Conservation (phyloP, 176 grass and related monocot genomes). For the Phoenix dactylifera region DNA sequence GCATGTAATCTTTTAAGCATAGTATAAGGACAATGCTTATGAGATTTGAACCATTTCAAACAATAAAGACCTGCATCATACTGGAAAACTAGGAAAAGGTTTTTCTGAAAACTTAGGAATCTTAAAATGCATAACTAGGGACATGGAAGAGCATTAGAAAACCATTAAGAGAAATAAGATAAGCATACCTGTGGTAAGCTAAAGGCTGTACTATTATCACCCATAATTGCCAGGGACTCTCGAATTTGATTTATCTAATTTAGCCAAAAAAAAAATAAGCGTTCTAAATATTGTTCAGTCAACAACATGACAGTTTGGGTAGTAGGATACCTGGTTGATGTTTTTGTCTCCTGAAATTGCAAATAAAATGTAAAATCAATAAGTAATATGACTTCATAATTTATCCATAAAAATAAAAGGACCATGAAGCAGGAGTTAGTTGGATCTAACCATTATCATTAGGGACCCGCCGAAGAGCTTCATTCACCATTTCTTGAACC, state of each 20-base stretch:
- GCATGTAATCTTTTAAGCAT: too few species aligned
- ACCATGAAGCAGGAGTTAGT: neutral
- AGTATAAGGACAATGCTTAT: too few species aligned
- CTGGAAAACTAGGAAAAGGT: too few species aligned
- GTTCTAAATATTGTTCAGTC: slow-evolving; percentile 16
- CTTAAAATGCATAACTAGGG: too few species aligned
- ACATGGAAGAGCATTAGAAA: too few species aligned
- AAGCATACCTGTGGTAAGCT: slow-evolving; percentile 81
- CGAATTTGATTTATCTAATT: slow-evolving; percentile 91
- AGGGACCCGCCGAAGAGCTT: slow-evolving; percentile 72
- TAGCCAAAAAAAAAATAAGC: slow-evolving; percentile 14
- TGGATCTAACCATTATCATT: slow-evolving; percentile 61
- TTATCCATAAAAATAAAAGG: slow-evolving; percentile 1
- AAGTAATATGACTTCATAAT: neutral
- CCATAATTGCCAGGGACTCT: slow-evolving; percentile 85
- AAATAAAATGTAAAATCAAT: slow-evolving; percentile 26
- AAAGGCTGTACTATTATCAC: slow-evolving; percentile 82
- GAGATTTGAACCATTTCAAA: too few species aligned
- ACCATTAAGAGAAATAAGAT: neutral
- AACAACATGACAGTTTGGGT: slow-evolving; percentile 8
- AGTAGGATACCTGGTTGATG: slow-evolving; percentile 61
- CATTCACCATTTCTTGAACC: slow-evolving; percentile 88
- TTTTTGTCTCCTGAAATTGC: slow-evolving; percentile 67
- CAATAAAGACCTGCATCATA: too few species aligned
- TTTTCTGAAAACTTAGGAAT: too few species aligned